Percentiles rank a stretch among this genome's conserved stretches.
Conservation (phyloP, 1,284 basidiomycete genomes). For the Cryptococcus floricola region DNA sequence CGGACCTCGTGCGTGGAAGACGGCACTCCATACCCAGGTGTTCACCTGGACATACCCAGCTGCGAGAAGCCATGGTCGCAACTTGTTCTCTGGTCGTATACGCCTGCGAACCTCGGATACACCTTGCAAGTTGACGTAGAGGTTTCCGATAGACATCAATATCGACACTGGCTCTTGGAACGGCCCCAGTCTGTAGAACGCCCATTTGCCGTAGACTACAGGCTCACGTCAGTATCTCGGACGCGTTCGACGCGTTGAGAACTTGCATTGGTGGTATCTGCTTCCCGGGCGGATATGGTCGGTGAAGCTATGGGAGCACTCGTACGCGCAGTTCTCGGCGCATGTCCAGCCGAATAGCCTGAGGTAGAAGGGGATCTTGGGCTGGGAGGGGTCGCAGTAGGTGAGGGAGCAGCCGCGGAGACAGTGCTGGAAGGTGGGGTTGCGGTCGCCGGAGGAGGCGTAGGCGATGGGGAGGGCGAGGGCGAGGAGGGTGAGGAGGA, state of each 20-base stretch:
- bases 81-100: conserved; percentile 60
- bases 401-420: conserved; percentile 41
- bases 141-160: conserved; percentile 75
- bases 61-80: conserved; percentile 65
- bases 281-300: conserved; percentile 53
- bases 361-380: conserved; percentile 52
- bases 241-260: neutral
- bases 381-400: conserved; percentile 50
- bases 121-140: conserved; percentile 66
- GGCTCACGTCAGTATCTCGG: neutral
- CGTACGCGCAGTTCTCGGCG: conserved; percentile 79
- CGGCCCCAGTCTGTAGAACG: conserved; percentile 77
- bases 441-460: conserved; percentile 61
- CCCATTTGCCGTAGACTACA: conserved; percentile 86
- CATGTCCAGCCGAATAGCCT: conserved; percentile 64
- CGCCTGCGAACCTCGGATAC: conserved; percentile 54
- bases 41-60: conserved; percentile 76
- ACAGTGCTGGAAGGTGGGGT: conserved; percentile 57
- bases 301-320: conserved; percentile 81
- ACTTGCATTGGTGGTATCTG: conserved; percentile 61
- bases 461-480: conserved; percentile 12
- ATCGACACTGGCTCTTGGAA: conserved; percentile 95
- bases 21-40: conserved; percentile 86
- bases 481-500: conserved; percentile 4
- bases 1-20: conserved; percentile 88